A percentile compares a stretch with the other conserved stretches of the same genome.
Conservation (phyloP, 192 early-diverging fungal genomes). For the Coemansia sp. region DNA sequence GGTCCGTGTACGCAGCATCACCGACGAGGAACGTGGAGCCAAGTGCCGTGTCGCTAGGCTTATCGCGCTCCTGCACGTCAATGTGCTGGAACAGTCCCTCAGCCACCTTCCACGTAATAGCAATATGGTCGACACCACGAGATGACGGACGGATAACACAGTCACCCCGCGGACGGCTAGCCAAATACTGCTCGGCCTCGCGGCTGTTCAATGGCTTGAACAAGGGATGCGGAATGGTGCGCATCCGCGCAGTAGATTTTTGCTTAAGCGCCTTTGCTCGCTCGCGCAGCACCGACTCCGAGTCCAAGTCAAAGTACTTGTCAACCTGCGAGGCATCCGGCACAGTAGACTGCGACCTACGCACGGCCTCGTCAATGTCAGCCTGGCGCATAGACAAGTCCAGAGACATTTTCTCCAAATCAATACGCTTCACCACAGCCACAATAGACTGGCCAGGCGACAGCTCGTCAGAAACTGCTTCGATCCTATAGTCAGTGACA, state of each 20-base stretch:
- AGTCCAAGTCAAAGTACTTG: slow-evolving; percentile 64
- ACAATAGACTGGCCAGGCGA: slow-evolving; percentile 73
- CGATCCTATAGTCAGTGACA: slow-evolving; percentile 62
- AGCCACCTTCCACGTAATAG: slow-evolving; percentile 92
- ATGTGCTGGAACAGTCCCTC: slow-evolving; percentile 89
- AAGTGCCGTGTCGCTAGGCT: slow-evolving; percentile 73
- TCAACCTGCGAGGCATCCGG: slow-evolving; percentile 53
- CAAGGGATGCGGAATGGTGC: slow-evolving; percentile 83
- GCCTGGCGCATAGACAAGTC: slow-evolving; percentile 74
- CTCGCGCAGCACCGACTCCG: slow-evolving; percentile 50
- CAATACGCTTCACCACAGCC: slow-evolving; percentile 79
- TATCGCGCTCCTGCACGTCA: slow-evolving; percentile 59
- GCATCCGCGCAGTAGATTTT: slow-evolving; percentile 52
- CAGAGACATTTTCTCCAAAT: slow-evolving; percentile 74
- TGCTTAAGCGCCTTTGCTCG: slow-evolving; percentile 35
- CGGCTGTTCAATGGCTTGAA: slow-evolving; percentile 76
- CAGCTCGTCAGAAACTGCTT: slow-evolving; percentile 64
- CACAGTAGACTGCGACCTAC: slow-evolving; percentile 41
- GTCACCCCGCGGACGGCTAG: slow-evolving; percentile 69
- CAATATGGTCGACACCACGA: slow-evolving; percentile 84
- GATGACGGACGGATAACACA: slow-evolving; percentile 91
- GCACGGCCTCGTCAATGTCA: slow-evolving; percentile 56
- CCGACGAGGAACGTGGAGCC: slow-evolving; percentile 73
- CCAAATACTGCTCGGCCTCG: slow-evolving; percentile 77
- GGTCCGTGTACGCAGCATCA: slow-evolving; percentile 73